A percentile compares a stretch with the other conserved stretches of the same genome.
phyloP scores from a whole-genome alignment of 441 rosid genomes.

The Mallotus japonicus region DNA sequence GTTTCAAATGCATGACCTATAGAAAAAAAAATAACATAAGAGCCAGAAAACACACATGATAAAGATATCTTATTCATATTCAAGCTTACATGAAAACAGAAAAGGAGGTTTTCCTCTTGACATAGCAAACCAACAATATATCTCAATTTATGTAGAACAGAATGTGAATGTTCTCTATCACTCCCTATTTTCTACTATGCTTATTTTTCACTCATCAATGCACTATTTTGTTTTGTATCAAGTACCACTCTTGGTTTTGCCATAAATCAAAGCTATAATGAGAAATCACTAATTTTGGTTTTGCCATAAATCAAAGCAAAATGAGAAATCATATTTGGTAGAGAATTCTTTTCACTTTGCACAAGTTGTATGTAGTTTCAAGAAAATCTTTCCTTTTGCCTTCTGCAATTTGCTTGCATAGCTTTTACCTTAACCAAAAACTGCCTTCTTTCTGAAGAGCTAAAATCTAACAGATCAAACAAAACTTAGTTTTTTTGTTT shows the following conservation, averaged over 20 bases:
- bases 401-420: too few relatives aligned
- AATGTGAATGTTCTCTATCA: too few relatives aligned
- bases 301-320: too few relatives aligned
- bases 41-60: neutral
- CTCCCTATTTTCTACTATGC: neutral
- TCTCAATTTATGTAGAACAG: constrained; percentile 3
- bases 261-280: neutral
- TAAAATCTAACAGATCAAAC: too few relatives aligned
- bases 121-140: neutral
- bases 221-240: neutral
- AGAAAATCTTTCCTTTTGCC: too few relatives aligned
- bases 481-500: too few relatives aligned
- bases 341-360: too few relatives aligned
- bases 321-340: too few relatives aligned
- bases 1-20: constrained; percentile 98
- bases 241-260: neutral
- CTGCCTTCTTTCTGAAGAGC: too few relatives aligned
- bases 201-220: neutral
- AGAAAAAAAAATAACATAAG: constrained; percentile 20
- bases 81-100: neutral
- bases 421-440: too few relatives aligned
- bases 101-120: neutral
- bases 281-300: neutral
- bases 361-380: too few relatives aligned
- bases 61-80: neutral